phyloP scores from a whole-genome alignment of 169 alveolate species.

The Cryptosporidium sp. region DNA sequence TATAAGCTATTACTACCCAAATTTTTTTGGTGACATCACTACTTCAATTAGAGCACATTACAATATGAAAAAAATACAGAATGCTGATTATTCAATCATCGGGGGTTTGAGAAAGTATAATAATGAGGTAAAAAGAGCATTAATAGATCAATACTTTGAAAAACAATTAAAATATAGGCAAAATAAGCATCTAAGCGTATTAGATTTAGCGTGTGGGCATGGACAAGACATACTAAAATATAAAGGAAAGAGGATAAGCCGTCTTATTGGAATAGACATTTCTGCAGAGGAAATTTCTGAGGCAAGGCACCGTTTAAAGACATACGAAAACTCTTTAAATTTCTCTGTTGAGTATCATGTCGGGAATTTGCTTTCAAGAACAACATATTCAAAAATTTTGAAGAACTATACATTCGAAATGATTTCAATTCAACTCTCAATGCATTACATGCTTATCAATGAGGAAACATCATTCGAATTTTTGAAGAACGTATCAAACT shows the following conservation, averaged over 20 bases:
- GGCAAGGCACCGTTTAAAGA: slow-evolving; percentile 86
- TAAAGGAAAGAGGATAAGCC: slow-evolving; percentile 83
- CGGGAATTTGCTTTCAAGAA: slow-evolving; percentile 78
- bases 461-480: slow-evolving; percentile 88
- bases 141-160: slow-evolving; percentile 80
- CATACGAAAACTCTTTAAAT: slow-evolving; percentile 76
- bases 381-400: slow-evolving; percentile 70
- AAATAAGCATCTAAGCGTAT: slow-evolving; percentile 79
- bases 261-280: slow-evolving; percentile 88
- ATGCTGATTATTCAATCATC: slow-evolving; percentile 84
- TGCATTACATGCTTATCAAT: slow-evolving; percentile 91
- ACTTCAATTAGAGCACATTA: slow-evolving; percentile 85
- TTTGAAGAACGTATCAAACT: slow-evolving; percentile 83
- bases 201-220: slow-evolving; percentile 92
- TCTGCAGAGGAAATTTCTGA: slow-evolving; percentile 86
- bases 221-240: slow-evolving; percentile 91
- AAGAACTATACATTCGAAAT: slow-evolving; percentile 81
- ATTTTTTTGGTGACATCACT: slow-evolving; percentile 85
- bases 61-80: slow-evolving; percentile 84
- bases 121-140: slow-evolving; percentile 85
- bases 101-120: slow-evolving; percentile 84
- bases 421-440: slow-evolving; percentile 91
- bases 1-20: slow-evolving; percentile 81
- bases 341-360: slow-evolving; percentile 84
- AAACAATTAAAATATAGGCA: slow-evolving; percentile 17